A percentile compares a stretch with the other conserved stretches of the same genome.
These are phyloP conservation scores for Monosporascus sp. DNA, from an alignment of 2,329 filamentous ascomycete species.

Conservation along the genomic window DNA sequence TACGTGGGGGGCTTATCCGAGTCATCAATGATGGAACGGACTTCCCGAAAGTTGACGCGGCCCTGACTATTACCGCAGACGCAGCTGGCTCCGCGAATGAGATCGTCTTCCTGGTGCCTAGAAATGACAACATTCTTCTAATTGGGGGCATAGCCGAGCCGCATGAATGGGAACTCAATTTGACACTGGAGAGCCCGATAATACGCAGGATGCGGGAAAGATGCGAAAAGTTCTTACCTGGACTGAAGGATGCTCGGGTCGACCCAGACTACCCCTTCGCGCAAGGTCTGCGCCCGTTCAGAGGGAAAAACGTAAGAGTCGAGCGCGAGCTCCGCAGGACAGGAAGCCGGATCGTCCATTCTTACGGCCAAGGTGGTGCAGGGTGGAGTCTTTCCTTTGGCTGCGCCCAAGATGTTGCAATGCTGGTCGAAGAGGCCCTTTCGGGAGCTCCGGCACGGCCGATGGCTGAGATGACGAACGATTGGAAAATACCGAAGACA, in stretches of 20 bases:
- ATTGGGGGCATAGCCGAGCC: conserved; percentile 35
- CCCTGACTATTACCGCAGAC: conserved; percentile 36
- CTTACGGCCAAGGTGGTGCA: conserved; percentile 39
- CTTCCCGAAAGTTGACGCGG: conserved; percentile 36
- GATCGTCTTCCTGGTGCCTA: conserved; percentile 38
- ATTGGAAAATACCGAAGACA: conserved; percentile 16
- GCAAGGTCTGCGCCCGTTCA: conserved; percentile 37
- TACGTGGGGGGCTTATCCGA: conserved; percentile 38
- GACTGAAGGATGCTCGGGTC: conserved; percentile 32
- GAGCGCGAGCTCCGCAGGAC: conserved; percentile 33
- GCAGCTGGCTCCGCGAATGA: conserved; percentile 29
- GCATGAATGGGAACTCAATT: conserved; percentile 30
- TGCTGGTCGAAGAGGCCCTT: conserved; percentile 31
- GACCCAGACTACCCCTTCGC: conserved; percentile 37
- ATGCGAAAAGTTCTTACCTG: conserved; percentile 37
- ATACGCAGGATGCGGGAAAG: conserved; percentile 37
- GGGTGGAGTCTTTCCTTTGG: conserved; percentile 38
- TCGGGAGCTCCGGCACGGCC: conserved; percentile 21
- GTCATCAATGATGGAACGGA: conserved; percentile 39
- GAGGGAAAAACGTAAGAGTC: conserved; percentile 34
- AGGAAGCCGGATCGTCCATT: conserved; percentile 35
- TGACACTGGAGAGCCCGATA: conserved; percentile 32
- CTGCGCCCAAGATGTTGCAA: conserved; percentile 31
- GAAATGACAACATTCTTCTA: conserved; percentile 38
- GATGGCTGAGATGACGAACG: conserved; percentile 19